Percentiles rank a stretch among this genome's conserved stretches.
phyloP scores from a whole-genome alignment of 1,284 basidiomycete species.

The Boletus holoroseus region DNA sequence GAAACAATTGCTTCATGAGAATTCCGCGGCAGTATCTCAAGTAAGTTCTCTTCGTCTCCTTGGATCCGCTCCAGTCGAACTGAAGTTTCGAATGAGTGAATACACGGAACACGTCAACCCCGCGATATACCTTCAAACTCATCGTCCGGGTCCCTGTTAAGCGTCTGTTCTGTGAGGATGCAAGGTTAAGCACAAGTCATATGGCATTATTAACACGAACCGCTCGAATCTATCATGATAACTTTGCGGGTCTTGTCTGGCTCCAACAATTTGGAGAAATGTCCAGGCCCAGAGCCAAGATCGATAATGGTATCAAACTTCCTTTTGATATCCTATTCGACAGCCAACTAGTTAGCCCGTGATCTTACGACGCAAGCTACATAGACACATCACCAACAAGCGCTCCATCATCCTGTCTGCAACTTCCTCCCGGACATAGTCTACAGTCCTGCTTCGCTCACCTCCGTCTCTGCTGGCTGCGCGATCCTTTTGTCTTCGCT shows the following conservation, averaged over 20 bases:
- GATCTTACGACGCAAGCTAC: not conserved
- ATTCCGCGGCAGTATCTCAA: constrained; percentile 58
- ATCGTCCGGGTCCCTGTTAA: constrained; percentile 68
- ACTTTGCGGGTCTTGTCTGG: constrained; percentile 66
- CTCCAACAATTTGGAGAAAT: constrained; percentile 83
- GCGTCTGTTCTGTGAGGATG: constrained; percentile 45
- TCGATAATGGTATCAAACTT: constrained; percentile 81
- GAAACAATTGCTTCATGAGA: constrained; percentile 92
- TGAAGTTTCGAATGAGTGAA: constrained; percentile 30
- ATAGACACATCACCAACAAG: constrained; percentile 52
- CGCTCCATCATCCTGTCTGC: constrained; percentile 89
- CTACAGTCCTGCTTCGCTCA: constrained; percentile 68
- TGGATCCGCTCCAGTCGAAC: constrained; percentile 69
- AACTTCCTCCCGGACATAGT: constrained; percentile 89
- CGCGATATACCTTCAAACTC: constrained; percentile 64
- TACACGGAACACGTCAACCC: not conserved
- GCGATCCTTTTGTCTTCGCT: constrained; percentile 75
- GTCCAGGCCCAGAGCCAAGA: constrained; percentile 91
- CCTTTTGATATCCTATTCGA: constrained; percentile 80
- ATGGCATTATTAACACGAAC: constrained; percentile 41
- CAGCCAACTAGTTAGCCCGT: constrained; percentile 3
- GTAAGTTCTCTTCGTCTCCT: constrained; percentile 74
- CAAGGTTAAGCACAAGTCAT: constrained; percentile 2
- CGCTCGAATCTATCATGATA: constrained; percentile 85
- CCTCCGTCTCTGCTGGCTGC: constrained; percentile 59